Evolutionary conservation across 2,329 filamentous ascomycete genomes (phyloP).

Genomic region (Paracoccidioides lutzii): DNA sequence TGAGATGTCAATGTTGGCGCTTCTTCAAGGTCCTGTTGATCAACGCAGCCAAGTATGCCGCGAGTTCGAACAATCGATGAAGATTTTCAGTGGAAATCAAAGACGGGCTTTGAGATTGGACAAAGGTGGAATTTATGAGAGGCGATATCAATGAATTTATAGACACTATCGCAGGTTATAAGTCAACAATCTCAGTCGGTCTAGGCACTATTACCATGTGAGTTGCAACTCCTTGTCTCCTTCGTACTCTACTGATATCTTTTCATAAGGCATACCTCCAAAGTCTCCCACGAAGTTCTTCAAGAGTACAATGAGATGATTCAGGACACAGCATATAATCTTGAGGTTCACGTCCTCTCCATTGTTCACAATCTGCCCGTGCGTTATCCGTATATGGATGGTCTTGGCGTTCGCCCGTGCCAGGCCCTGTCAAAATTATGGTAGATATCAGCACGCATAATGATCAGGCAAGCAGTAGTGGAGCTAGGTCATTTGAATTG

Average conservation of each 20-base stretch:
- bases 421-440: too few relatives aligned
- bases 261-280: conserved; percentile 20
- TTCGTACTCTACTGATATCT: conserved; percentile 13
- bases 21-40: conserved; percentile 25
- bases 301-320: conserved; percentile 29
- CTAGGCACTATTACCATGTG: conserved; percentile 28
- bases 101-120: conserved; percentile 27
- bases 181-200: conserved; percentile 28
- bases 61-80: conserved; percentile 27
- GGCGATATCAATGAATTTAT: too few relatives aligned
- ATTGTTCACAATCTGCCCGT: too few relatives aligned
- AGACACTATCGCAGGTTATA: conserved; percentile 28
- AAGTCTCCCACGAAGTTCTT: conserved; percentile 21
- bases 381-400: too few relatives aligned
- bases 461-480: too few relatives aligned
- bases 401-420: too few relatives aligned
- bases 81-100: conserved; percentile 24
- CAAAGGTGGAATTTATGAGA: too few relatives aligned
- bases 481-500: too few relatives aligned
- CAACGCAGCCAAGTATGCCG: conserved; percentile 26
- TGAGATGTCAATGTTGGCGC: conserved; percentile 18
- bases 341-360: conserved; percentile 24
- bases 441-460: too few relatives aligned
- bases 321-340: conserved; percentile 24
- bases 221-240: conserved; percentile 11